Base-by-base conservation (phyloP, 2,329 filamentous ascomycete species). In the Pseudogymnoascus sp. region DNA sequence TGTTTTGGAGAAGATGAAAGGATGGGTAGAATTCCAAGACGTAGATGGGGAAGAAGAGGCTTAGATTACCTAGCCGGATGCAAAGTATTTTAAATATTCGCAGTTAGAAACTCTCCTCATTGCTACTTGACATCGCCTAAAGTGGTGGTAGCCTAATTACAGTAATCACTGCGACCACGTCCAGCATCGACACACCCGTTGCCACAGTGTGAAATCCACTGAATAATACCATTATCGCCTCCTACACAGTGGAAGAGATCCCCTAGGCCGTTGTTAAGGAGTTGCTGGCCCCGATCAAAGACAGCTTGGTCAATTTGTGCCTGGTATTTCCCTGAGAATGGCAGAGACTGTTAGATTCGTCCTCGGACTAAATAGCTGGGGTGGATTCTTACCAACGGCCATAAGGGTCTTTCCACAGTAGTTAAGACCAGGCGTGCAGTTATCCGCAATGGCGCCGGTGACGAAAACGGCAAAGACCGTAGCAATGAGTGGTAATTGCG, bases 21-120 rank as follows among this genome's bases (percentile, higher is more conserved):
- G 71, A 3, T 79, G 75, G 73, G 73, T 79, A 9, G 77, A 79
- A 67, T 79, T 75, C 67, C 75, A 75, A 67, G 75, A 75, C 66
- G 63, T 66, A 41, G 60, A 59, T 35, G 61, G 40, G 11, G 61
- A 60, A 7, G 7, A 33, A 3, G 45, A 7, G 25, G 9, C 25
- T 18, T 55, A 55, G 45, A 18, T 18, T 52, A 9, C 2, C 25
- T 5, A 52, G 9, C 31, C 9, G 4, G 8, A 55, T 12, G n/a
- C 25, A 18, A 9, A 12, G 45, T 5, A 3, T 55, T 28, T 52
- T 18, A 6, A 18, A 12, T 31, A 4, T 12, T 31, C n/a, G 14
- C n/a, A 33, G 28, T 28, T 33, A 31, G n/a, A 55, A 18, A 2
- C n/a, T 55, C n/a, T 18, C 9, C 5, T 33, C 45, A 5, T 18